Evolutionary conservation across 2,329 filamentous ascomycete species (phyloP), one percentile per base, ranked within the genome.

Genomic region (Colletotrichum neosansevieriae): DNA sequence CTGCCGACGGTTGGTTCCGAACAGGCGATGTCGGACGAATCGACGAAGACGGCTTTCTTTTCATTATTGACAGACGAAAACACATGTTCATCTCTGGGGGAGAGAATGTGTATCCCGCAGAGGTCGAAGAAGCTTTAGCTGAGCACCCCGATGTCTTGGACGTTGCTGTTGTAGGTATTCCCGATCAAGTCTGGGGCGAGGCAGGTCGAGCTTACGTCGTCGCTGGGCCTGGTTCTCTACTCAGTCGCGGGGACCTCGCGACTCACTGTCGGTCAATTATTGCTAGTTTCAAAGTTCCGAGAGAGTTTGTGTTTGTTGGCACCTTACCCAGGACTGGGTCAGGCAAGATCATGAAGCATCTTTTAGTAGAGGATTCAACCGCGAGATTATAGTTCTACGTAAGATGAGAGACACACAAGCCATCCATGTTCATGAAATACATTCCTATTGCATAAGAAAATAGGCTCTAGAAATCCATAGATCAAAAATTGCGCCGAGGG

Each of bases 1-100:
- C 67, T 5, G 12, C 24, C 12, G 64, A 67, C 6, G 70, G 63
- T 9, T 71, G 63, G 70, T 68, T 71, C 6, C 54, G 67, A 4
- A 65, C 70, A 1, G 70, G 70, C n/a, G 70, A 71, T 11, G 34
- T 71, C 5, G 63, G 69, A 6, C 57, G 70, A 3, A 34, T 63
- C 3, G 58, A 62, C 24, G 62, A 65, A 36, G 61, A 66, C 11
- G 66, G 66, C 2, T 69, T 44, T 12, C 6, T 69, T 17, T 69
- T 60, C 19, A 24, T 69, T 2, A 56, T 69, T 6, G 66, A 66
- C 13, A 47, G 66, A n/a, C 40, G 54, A 5, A 69, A 69, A 21
- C 58, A 69, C 34, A 60, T 69, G 61, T 69, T 69, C 56, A 69
- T 69, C 17, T 69, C 66, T 12, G 66, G 66, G 11, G 66, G 66